phyloP scores from a whole-genome alignment of 208 protist species.

The Acanthamoeba healyi region DNA sequence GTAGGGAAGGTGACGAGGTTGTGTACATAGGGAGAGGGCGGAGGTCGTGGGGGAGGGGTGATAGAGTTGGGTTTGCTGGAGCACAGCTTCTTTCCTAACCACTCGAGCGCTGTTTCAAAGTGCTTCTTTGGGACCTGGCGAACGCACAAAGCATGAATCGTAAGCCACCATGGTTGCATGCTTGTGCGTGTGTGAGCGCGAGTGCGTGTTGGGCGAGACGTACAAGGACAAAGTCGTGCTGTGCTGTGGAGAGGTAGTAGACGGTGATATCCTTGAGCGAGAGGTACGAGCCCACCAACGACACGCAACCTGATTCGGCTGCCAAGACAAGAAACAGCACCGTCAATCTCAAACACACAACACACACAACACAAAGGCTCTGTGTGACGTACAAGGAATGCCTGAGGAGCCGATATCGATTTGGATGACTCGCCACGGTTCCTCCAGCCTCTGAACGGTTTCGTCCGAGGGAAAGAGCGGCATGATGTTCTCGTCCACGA shows the following conservation, averaged over 20 bases:
- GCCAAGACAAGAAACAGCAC: not conserved
- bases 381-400: conserved; percentile 64
- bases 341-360: too few relatives aligned
- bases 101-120: conserved; percentile 57
- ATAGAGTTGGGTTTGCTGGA: conserved; percentile 48
- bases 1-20: conserved; percentile 62
- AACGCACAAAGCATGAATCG: not conserved
- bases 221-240: conserved; percentile 73
- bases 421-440: conserved; percentile 65
- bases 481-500: conserved; percentile 63
- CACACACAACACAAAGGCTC: too few relatives aligned
- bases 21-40: conserved; percentile 64
- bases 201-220: not conserved
- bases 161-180: too few relatives aligned
- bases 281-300: conserved; percentile 46
- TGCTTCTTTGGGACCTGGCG: conserved; percentile 35
- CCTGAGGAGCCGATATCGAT: conserved; percentile 44
- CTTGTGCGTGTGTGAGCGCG: too few relatives aligned
- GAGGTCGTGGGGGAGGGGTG: not conserved
- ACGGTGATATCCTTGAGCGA: conserved; percentile 44
- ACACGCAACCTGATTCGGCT: conserved; percentile 57
- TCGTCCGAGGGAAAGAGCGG: conserved; percentile 53
- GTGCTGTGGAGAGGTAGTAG: conserved; percentile 71
- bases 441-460: conserved; percentile 36
- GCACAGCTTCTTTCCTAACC: conserved; percentile 6